Conservation (phyloP, 179 eudicot species). For the Silene vulgaris region DNA sequence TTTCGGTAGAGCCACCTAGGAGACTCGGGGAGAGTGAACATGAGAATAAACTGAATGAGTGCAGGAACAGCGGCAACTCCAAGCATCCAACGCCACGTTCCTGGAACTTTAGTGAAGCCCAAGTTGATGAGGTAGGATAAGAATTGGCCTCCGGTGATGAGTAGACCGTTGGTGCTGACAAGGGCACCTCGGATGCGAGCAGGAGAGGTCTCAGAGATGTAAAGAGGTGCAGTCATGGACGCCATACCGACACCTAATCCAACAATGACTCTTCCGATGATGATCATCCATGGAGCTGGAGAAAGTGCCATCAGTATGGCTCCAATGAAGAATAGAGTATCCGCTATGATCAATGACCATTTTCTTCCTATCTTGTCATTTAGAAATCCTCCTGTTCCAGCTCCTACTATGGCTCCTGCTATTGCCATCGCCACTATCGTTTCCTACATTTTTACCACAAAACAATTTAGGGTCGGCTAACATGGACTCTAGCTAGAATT, state of each 20-base stretch:
- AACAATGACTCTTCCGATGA: slow-evolving; percentile 61
- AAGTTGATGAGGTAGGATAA: slow-evolving; percentile 57
- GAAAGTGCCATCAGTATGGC: slow-evolving; percentile 58
- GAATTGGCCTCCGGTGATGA: slow-evolving; percentile 68
- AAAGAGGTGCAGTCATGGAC: slow-evolving; percentile 72
- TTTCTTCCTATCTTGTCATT: slow-evolving; percentile 56
- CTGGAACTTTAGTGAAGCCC: slow-evolving; percentile 48
- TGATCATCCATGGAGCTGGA: slow-evolving; percentile 56
- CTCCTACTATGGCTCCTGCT: slow-evolving; percentile 73
- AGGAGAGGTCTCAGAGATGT: slow-evolving; percentile 72
- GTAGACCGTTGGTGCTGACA: slow-evolving; percentile 64
- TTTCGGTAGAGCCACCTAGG: slow-evolving; percentile 69
- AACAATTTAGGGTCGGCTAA: background rate
- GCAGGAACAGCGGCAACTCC: slow-evolving; percentile 74
- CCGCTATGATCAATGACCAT: slow-evolving; percentile 52
- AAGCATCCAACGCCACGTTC: slow-evolving; percentile 87
- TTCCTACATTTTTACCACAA: slow-evolving; percentile 39
- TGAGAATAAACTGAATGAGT: slow-evolving; percentile 48
- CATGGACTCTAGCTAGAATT: background rate
- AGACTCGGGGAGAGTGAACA: slow-evolving; percentile 64
- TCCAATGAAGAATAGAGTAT: slow-evolving; percentile 52
- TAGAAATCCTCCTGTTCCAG: slow-evolving; percentile 58
- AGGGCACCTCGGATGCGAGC: slow-evolving; percentile 64
- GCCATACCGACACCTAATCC: slow-evolving; percentile 82
- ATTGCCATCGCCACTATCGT: slow-evolving; percentile 74